A percentile compares a stretch with the other conserved stretches of the same genome.
These are phyloP conservation scores for Wickerhamomyces hampshirensis DNA, from an alignment of 805 yeast genomes.

Conservation along the genomic window DNA sequence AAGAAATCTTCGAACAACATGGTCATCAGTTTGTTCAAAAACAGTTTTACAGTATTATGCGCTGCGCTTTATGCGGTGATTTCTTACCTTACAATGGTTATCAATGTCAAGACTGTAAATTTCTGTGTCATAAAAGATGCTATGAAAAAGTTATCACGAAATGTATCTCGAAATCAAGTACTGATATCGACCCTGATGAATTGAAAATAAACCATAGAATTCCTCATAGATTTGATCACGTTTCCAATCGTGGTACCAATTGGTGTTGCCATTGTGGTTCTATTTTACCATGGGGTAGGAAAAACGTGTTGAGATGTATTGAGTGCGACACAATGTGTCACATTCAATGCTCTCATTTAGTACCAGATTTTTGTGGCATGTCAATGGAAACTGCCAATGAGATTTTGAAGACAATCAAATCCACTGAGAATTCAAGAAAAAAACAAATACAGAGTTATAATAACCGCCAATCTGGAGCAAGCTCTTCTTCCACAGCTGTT, in stretches of 20 bases:
- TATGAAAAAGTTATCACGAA: conserved; percentile 77
- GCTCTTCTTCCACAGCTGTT: conserved; percentile 12
- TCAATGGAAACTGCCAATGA: conserved; percentile 94
- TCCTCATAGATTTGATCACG: conserved; percentile 95
- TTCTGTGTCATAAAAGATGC: conserved; percentile 77
- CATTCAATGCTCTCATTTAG: conserved; percentile 85
- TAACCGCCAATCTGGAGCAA: conserved; percentile 13
- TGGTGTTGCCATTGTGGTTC: conserved; percentile 99
- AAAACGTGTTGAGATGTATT: conserved; percentile 85
- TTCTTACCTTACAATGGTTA: conserved; percentile 83
- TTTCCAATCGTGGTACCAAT: conserved; percentile 88
- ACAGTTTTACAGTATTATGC: conserved; percentile 93
- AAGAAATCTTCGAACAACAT: conserved; percentile 85
- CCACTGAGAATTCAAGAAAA: conserved; percentile 46
- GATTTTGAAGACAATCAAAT: conserved; percentile 76
- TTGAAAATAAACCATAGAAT: conserved; percentile 89
- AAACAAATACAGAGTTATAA: conserved; percentile 15
- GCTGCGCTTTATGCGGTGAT: conserved; percentile 96
- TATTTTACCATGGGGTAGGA: conserved; percentile 90
- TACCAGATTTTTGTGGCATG: conserved; percentile 99
- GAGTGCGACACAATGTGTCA: conserved; percentile 97
- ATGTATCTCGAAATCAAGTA: conserved; percentile 73
- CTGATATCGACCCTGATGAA: conserved; percentile 66
- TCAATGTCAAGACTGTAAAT: conserved; percentile 82
- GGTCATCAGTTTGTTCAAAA: conserved; percentile 97